Evolutionary conservation across 73 alveolate species (phyloP), one percentile per base, ranked within the genome.

Genomic region (Stentor coeruleus): DNA sequence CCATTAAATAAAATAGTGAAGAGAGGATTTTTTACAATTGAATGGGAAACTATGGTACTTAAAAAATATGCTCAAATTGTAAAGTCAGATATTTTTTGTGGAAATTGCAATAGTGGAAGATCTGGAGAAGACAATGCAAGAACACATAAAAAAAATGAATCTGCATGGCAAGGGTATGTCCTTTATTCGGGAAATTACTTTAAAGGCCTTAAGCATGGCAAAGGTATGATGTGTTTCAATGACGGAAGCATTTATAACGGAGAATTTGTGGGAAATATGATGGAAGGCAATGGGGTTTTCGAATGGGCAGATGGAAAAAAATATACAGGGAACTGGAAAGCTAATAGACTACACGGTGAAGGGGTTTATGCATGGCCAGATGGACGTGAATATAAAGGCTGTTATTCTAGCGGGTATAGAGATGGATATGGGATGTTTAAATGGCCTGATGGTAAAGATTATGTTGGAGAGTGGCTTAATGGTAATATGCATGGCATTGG

Each of bases 101-200:
- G n/a, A n/a, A n/a, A n/a, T n/a, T n/a, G n/a, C n/a, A n/a, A n/a
- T n/a, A n/a, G n/a, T n/a, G 66, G 74, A 76, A n/a, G n/a, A n/a
- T n/a, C n/a, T n/a, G n/a, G n/a, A n/a, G n/a, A n/a, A n/a, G n/a
- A n/a, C n/a, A n/a, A n/a, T n/a, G n/a, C n/a, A n/a, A n/a, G n/a
- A n/a, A n/a, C n/a, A n/a, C n/a, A n/a, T n/a, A n/a, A n/a, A n/a
- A n/a, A n/a, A n/a, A n/a, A n/a, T n/a, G n/a, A n/a, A n/a, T n/a
- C n/a, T n/a, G n/a, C n/a, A n/a, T n/a, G 91, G 77, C 84, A 82
- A 73, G 91, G 87, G 66, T 89, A 89, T 3, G 81, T 87, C 20
- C 76, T 59, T n/a, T 60, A 60, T 60, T 6, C 6, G 6, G 80
- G 80, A n/a, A 14, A 6, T 6, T 60, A 6, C 14, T 28, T 28